These are phyloP conservation scores for Phytophthora megakarya DNA, from an alignment of 352 stramenopile genomes.

Conservation along the genomic window DNA sequence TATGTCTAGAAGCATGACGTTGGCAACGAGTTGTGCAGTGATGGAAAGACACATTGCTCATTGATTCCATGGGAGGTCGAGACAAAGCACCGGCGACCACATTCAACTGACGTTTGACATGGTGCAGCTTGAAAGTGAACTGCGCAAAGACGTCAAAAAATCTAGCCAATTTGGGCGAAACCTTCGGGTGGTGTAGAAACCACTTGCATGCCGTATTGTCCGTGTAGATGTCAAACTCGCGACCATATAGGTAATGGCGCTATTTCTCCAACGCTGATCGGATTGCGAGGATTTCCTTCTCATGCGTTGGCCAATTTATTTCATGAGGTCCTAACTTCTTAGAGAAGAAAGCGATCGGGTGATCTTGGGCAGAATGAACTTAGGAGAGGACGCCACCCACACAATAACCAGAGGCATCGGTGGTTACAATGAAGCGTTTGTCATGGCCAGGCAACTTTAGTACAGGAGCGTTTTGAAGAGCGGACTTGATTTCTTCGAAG, in stretches of 20 bases:
- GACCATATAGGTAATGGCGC: conserved; percentile 19
- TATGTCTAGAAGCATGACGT: too few relatives aligned
- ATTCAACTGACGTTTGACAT: background rate
- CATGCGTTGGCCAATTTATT: conserved; percentile 17
- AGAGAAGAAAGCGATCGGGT: conserved; percentile 28
- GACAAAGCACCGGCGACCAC: conserved; percentile 16
- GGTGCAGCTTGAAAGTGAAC: background rate
- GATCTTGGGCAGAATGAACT: conserved; percentile 18
- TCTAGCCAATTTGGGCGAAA: background rate
- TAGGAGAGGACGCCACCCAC: conserved; percentile 5
- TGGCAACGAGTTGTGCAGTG: too few relatives aligned
- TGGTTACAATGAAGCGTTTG: conserved; percentile 36
- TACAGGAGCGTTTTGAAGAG: conserved; percentile 30
- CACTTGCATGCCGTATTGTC: conserved; percentile 11
- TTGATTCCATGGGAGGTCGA: too few relatives aligned
- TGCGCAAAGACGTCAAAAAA: background rate
- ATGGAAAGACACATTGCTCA: too few relatives aligned
- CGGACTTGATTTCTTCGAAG: conserved; percentile 21
- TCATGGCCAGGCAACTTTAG: conserved; percentile 31
- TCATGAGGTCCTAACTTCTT: conserved; percentile 11
- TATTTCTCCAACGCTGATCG: conserved; percentile 18
- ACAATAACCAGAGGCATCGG: conserved; percentile 32
- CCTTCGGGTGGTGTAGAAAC: conserved; percentile 9
- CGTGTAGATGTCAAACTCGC: conserved; percentile 11
- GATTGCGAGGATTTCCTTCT: conserved; percentile 30